These are phyloP conservation scores for Entomortierella lignicola DNA, from an alignment of 192 early-diverging fungal genomes.

Conservation along the genomic window DNA sequence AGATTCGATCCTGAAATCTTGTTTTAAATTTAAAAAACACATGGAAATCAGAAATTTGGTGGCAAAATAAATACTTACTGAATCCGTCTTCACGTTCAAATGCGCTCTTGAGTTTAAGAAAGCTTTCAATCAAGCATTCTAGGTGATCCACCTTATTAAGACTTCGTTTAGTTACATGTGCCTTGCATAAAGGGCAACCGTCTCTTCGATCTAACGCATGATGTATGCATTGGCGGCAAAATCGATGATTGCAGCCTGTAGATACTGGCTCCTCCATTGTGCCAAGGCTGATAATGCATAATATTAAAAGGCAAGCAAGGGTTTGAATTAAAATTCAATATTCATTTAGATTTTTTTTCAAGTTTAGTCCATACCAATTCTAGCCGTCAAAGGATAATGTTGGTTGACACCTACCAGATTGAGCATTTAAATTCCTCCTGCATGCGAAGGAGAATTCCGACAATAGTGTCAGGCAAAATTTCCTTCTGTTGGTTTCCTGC, in stretches of 20 bases:
- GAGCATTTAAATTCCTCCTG: slow-evolving; percentile 48
- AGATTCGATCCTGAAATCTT: too few relatives aligned
- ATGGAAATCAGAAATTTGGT: slow-evolving; percentile 13
- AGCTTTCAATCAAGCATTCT: slow-evolving; percentile 28
- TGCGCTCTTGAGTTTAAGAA: slow-evolving; percentile 17
- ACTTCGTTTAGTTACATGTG: slow-evolving; percentile 29
- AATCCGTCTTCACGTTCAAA: slow-evolving; percentile 36
- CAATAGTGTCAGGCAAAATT: slow-evolving; percentile 31
- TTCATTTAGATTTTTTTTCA: too few relatives aligned
- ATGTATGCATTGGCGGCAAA: slow-evolving; percentile 44
- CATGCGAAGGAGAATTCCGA: slow-evolving; percentile 45
- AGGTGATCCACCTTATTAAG: slow-evolving; percentile 33
- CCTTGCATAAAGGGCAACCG: slow-evolving; percentile 49
- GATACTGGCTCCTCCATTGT: slow-evolving; percentile 33
- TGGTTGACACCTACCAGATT: slow-evolving; percentile 23
- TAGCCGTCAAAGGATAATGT: too few relatives aligned
- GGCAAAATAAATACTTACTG: slow-evolving; percentile 26
- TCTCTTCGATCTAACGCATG: slow-evolving; percentile 26
- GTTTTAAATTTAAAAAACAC: neutral
- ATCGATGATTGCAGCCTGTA: slow-evolving; percentile 49
- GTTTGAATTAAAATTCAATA: too few relatives aligned
- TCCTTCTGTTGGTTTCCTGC: slow-evolving; percentile 2
- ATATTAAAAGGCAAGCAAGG: too few relatives aligned
- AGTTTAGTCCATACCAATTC: too few relatives aligned
- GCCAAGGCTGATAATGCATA: too few relatives aligned